phyloP scores from a whole-genome alignment of 2,329 filamentous ascomycete species.

The Fusarium pilosicola region DNA sequence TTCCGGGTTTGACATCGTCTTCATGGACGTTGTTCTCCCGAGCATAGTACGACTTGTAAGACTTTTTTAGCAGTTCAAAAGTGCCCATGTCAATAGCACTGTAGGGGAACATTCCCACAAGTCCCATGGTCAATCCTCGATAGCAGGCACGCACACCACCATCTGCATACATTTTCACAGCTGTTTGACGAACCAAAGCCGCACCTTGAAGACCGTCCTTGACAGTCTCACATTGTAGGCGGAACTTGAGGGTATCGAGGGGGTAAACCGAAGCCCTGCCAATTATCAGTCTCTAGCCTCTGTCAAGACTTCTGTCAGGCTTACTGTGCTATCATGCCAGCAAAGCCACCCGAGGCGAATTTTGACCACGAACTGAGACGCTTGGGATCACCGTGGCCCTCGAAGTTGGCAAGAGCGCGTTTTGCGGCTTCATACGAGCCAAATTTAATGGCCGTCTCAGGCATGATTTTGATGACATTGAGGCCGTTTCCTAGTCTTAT shows the following conservation, averaged over 20 bases:
- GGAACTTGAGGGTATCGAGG: constrained; percentile 82
- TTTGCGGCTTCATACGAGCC: constrained; percentile 97
- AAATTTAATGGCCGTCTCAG: constrained; percentile 98
- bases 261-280: constrained; percentile 89
- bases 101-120: constrained; percentile 97
- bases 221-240: constrained; percentile 94
- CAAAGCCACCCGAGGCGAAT: constrained; percentile 89
- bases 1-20: constrained; percentile 83
- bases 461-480: constrained; percentile 98
- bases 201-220: constrained; percentile 85
- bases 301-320: constrained; percentile 44
- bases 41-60: constrained; percentile 76
- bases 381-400: constrained; percentile 86
- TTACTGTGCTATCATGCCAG: constrained; percentile 92
- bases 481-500: constrained; percentile 82
- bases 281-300: constrained; percentile 14
- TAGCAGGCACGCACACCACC: constrained; percentile 84
- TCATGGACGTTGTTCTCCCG: constrained; percentile 76
- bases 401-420: constrained; percentile 82
- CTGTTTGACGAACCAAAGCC: constrained; percentile 82
- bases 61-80: constrained; percentile 90
- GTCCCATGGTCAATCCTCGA: constrained; percentile 90
- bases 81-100: constrained; percentile 96
- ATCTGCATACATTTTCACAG: constrained; percentile 83
- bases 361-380: constrained; percentile 85